Evolutionary conservation across 805 yeast species (phyloP).

Genomic region (Yarrowia yakushimensis): DNA sequence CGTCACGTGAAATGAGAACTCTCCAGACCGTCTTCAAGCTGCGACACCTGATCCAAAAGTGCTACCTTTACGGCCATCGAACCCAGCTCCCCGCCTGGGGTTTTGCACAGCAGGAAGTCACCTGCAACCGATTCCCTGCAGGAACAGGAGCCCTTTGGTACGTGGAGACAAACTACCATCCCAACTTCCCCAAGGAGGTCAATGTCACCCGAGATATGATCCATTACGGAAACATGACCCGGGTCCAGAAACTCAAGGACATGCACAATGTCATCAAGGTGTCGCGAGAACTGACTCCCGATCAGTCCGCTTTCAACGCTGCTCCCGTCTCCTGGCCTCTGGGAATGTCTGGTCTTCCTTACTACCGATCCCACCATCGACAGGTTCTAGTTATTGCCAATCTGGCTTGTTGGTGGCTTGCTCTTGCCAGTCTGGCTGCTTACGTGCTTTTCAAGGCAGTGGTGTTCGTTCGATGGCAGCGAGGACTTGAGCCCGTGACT

Average conservation of each 20-base stretch:
- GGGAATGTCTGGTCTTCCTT: conserved; percentile 19
- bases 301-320: background rate
- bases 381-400: conserved; percentile 29
- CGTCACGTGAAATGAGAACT: conserved; percentile 40
- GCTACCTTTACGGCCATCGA: conserved; percentile 61
- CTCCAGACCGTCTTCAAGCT: conserved; percentile 56
- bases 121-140: conserved; percentile 65
- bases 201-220: conserved; percentile 23
- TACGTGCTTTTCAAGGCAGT: conserved; percentile 27
- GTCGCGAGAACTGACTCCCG: background rate
- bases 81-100: conserved; percentile 67
- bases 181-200: conserved; percentile 36
- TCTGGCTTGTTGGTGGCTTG: conserved; percentile 26
- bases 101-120: conserved; percentile 64
- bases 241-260: conserved; percentile 27
- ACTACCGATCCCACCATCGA: conserved; percentile 20
- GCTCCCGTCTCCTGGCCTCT: conserved; percentile 27
- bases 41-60: conserved; percentile 53
- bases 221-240: conserved; percentile 21
- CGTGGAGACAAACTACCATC: conserved; percentile 57
- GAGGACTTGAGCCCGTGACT: conserved; percentile 24
- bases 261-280: conserved; percentile 27
- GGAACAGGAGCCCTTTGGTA: conserved; percentile 57
- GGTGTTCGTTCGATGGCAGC: conserved; percentile 25
- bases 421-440: conserved; percentile 1